phyloP scores from a whole-genome alignment of 2,329 filamentous ascomycete genomes.

The Alternaria sp. region DNA sequence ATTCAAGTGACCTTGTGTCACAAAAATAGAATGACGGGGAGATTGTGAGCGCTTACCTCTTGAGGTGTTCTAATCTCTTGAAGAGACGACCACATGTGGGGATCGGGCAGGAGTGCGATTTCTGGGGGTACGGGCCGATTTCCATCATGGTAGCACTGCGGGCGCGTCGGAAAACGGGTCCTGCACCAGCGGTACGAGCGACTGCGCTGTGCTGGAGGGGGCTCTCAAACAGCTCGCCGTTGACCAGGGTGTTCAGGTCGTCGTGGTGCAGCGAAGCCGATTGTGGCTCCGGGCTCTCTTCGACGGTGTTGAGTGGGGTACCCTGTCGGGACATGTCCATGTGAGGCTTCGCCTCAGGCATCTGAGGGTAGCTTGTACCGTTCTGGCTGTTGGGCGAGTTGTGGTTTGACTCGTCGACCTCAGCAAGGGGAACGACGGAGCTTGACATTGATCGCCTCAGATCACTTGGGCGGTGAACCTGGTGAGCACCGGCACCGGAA shows the following conservation, averaged over 20 bases:
- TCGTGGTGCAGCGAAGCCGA: constrained; percentile 74
- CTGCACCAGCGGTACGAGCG: constrained; percentile 67
- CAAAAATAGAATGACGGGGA: constrained; percentile 28
- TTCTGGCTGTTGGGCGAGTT: constrained; percentile 82
- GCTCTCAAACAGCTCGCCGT: constrained; percentile 49
- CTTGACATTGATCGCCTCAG: constrained; percentile 89
- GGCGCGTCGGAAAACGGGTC: constrained; percentile 85
- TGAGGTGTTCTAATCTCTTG: constrained; percentile 98
- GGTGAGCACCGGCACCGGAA: constrained; percentile 60
- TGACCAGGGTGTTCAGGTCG: constrained; percentile 65
- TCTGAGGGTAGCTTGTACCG: constrained; percentile 63
- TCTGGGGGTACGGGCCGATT: constrained; percentile 93
- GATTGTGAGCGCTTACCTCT: constrained; percentile 77
- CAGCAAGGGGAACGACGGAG: constrained; percentile 82
- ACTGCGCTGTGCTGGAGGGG: constrained; percentile 66
- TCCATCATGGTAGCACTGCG: constrained; percentile 97
- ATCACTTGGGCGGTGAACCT: constrained; percentile 84
- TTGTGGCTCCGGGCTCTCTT: constrained; percentile 81
- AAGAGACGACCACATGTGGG: constrained; percentile 96
- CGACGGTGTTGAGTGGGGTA: constrained; percentile 85
- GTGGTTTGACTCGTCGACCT: constrained; percentile 79
- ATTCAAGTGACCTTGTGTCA: constrained; percentile 17
- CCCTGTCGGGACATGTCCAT: constrained; percentile 87
- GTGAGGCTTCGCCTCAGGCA: constrained; percentile 76
- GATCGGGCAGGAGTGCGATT: constrained; percentile 99